Base-by-base conservation (phyloP, 2,329 filamentous ascomycete species). In the Mollisia scopiformis region DNA sequence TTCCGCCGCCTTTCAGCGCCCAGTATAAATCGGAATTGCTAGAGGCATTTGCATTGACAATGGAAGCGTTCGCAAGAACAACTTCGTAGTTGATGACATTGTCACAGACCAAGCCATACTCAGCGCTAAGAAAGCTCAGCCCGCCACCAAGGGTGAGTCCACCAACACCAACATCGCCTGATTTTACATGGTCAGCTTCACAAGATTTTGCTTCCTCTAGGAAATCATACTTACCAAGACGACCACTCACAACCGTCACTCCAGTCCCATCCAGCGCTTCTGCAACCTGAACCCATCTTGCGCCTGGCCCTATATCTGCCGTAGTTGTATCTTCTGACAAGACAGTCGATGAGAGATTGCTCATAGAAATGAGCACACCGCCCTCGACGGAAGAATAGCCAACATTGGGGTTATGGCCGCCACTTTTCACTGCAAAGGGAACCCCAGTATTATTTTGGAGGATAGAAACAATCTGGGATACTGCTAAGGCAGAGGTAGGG, bases 401-500 rank as follows among this genome's bases (percentile, higher is more conserved):
- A 0, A 72, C 67, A 63, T 75, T 74, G 2, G 74, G 71, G 14
- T 73, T 72, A 67, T 80, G 78, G 1, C 78, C 78, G n/a, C 77
- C 77, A 59, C 75, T 74, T 30, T 75, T 75, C 25, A 75, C 72
- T 2, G 78, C 76, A 65, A 80, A 80, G 47, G 66, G 61, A 50
- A 71, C 71, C 21, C 75, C 62, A 25, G 73, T 59, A 35, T 61
- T 68, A 16, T 76, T 67, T 14, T 68, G 68, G 14, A 39, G 11
- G n/a, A 37, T 37, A 13, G 33, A 37, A 13, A 37, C 33, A 13
- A 37, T 37, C 33, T 37, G 33, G 23, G 50, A 53, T 33, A 53
- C 50, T 31, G 35, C 28, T 23, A 19, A 28, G 50, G 50, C 50
- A 16, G 35, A 53, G 16, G 23, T 54, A 5, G 57, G 57, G 23